Evolutionary conservation across 192 early-diverging fungal species (phyloP).

Genomic region (Obelidium mucronatum): DNA sequence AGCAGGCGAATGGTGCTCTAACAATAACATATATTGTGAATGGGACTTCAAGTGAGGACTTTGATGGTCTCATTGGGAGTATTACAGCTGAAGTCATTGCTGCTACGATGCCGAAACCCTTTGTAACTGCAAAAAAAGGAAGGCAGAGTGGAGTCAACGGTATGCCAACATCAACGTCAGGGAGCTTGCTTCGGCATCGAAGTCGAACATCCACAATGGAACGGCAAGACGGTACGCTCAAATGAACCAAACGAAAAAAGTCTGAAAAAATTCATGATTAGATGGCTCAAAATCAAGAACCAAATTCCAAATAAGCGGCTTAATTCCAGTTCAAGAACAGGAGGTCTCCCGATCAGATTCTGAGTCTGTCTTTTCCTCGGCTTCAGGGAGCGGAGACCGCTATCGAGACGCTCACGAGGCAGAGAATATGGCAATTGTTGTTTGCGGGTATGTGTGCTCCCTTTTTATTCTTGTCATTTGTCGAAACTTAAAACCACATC

Average conservation of each 20-base stretch:
- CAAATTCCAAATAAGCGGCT: neutral
- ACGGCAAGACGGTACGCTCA: neutral
- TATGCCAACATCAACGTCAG: neutral
- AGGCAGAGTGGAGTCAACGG: neutral
- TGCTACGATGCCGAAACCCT: constrained; percentile 41
- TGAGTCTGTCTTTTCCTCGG: neutral
- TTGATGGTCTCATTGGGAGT: constrained; percentile 23
- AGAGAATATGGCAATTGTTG: constrained; percentile 31
- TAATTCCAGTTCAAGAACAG: neutral
- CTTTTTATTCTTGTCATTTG: neutral
- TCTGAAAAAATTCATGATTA: neutral
- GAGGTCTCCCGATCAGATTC: too few relatives aligned
- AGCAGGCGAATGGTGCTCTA: constrained; percentile 18
- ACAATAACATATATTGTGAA: constrained; percentile 30
- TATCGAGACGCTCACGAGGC: neutral
- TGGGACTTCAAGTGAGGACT: neutral
- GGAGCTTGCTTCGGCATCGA: neutral
- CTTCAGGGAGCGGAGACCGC: neutral
- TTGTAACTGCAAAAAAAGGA: neutral
- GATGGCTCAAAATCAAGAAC: neutral
- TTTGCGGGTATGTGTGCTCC: constrained; percentile 44
- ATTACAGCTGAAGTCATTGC: constrained; percentile 27
- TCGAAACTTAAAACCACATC: neutral
- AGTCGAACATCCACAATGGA: neutral
- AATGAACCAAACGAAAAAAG: neutral